Conservation (phyloP, 352 stramenopile species). For the Pythium sukuiense region DNA sequence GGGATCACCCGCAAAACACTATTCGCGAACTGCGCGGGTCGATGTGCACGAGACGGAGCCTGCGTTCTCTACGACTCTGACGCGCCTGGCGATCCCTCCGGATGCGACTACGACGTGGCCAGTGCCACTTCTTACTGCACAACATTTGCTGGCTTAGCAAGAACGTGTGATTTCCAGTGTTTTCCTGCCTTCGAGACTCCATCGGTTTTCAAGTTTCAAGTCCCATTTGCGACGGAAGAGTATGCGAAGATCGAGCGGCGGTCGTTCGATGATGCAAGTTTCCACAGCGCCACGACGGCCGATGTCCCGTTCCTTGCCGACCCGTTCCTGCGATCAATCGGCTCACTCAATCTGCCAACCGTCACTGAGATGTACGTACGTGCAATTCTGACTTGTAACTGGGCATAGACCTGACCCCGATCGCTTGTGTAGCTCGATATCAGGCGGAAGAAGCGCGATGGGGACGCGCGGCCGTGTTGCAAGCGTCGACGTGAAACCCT, state of each 20-base stretch:
- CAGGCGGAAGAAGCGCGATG: neutral
- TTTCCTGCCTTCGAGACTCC: neutral
- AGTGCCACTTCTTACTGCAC: neutral
- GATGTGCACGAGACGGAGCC: neutral
- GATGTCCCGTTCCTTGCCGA: neutral
- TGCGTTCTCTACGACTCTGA: neutral
- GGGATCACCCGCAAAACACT: neutral
- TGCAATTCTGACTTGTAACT: too few species aligned
- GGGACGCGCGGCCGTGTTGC: neutral
- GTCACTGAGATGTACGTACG: neutral
- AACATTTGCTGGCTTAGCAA: neutral
- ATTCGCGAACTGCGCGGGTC: neutral
- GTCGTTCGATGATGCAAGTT: neutral
- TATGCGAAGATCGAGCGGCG: neutral
- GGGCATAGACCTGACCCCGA: too few species aligned
- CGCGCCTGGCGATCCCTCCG: neutral
- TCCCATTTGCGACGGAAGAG: neutral
- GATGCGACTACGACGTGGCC: neutral
- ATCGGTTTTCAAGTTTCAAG: neutral
- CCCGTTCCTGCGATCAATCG: neutral
- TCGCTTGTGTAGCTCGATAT: neutral
- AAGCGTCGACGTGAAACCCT: neutral
- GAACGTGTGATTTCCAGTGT: neutral
- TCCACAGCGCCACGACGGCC: neutral
- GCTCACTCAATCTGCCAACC: neutral